Evolutionary conservation across 225 moss, liverwort and hornwort species (phyloP).

Genomic region (Lunularia cruciata): DNA sequence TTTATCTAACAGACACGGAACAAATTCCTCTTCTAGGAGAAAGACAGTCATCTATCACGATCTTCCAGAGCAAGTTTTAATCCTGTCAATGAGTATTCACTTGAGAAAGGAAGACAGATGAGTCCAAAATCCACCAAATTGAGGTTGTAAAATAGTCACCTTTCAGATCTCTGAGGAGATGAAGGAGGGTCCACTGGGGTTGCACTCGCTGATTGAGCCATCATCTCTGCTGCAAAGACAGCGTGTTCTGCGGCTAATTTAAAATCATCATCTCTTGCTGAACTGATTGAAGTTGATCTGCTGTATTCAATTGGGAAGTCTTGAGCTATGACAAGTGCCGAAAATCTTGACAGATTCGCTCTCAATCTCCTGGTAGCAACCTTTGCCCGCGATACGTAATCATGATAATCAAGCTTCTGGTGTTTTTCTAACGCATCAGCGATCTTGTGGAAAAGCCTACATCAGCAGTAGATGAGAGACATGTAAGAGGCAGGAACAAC

Average conservation of each 20-base stretch:
- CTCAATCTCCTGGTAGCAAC: conserved; percentile 29
- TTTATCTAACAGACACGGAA: no score
- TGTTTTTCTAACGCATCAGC: conserved; percentile 44
- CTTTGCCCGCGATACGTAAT: conserved; percentile 29
- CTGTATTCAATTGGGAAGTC: conserved; percentile 18
- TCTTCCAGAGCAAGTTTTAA: no score
- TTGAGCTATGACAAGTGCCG: conserved; percentile 30
- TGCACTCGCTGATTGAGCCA: background rate
- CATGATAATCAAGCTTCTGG: conserved; percentile 37
- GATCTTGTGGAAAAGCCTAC: conserved; percentile 49
- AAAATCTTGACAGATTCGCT: conserved; percentile 28
- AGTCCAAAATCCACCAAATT: background rate
- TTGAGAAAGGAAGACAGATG: no score
- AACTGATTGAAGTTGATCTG: conserved; percentile 26
- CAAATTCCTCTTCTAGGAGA: no score
- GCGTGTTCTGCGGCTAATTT: background rate
- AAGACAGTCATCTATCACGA: no score
- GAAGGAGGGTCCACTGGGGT: conserved; percentile 26
- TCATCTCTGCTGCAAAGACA: conserved; percentile 4
- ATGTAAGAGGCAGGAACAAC: no score
- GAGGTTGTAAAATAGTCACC: conserved; percentile 25
- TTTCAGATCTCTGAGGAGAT: conserved; percentile 34
- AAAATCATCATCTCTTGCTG: conserved; percentile 18
- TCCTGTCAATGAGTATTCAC: no score
- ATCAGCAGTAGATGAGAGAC: conserved; percentile 9